phyloP scores from a whole-genome alignment of 179 eudicot species.

The Heliamphora ciliata region DNA sequence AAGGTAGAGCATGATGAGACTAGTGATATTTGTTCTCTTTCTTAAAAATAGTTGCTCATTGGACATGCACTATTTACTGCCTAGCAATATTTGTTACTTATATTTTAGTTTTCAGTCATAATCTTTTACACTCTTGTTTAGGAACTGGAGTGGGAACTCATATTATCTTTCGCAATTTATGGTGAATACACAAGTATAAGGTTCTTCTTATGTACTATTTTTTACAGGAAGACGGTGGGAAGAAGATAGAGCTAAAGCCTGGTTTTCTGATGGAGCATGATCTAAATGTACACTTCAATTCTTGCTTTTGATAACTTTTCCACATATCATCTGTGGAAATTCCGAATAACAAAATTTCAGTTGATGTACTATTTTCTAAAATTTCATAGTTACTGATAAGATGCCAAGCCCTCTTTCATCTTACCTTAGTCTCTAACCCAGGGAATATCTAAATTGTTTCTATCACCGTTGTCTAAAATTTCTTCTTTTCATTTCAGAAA shows the following conservation, averaged over 20 bases:
- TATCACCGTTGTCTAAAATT: neutral
- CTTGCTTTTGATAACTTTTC: neutral
- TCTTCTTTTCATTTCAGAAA: neutral
- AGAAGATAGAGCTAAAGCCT: conserved; percentile 78
- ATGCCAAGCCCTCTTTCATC: neutral
- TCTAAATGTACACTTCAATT: conserved; percentile 35
- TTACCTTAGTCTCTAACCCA: neutral
- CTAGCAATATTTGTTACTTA: neutral
- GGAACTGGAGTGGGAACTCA: neutral
- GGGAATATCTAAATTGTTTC: neutral
- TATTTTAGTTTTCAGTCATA: neutral
- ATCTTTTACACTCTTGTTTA: neutral
- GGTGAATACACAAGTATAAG: neutral
- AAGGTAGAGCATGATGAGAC: neutral
- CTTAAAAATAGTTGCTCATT: neutral
- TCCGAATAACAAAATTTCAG: neutral
- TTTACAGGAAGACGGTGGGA: conserved; percentile 72
- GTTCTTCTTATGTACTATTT: neutral
- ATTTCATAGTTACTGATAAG: neutral
- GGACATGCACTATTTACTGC: neutral
- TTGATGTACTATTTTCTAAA: neutral
- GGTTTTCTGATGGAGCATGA: conserved; percentile 82
- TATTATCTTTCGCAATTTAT: neutral
- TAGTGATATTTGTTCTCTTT: neutral
- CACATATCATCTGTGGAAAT: neutral